Base-by-base conservation (phyloP, 331 rosid species). In the Rosa hybrid region DNA sequence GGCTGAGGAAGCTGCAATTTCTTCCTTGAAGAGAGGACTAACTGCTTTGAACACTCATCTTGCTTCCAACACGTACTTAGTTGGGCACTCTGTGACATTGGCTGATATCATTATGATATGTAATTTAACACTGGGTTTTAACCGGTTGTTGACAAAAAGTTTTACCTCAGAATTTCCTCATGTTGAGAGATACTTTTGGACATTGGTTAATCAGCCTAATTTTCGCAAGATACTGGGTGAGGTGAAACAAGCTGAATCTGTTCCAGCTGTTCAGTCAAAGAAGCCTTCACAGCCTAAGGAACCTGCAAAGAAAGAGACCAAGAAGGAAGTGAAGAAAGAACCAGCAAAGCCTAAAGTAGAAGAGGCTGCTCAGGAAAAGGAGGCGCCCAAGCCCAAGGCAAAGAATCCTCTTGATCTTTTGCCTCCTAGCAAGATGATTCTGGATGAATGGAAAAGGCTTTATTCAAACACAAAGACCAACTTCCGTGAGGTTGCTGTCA, bases 401-500 rank as follows among this genome's bases (percentile, higher is more conserved):
- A 27, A 27, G 30, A 27, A 27, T 27, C 30, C 30, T 27, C 30
- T 27, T 1, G 1, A 27, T 27, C 1, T 27, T 27, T 27, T 27
- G 30, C 1, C 30, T 27, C 30, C 30, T 27, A 27, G 30, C 30
- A 27, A 27, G 30, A 27, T 27, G 30, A 27, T 27, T 27, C 30
- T 27, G 30, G 30, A 27, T 27, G 30, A 27, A 27, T 27, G 98
- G 98, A 94, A 94, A 77, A 86, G 97, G 77, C 97, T 94, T 49
- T 94, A 94, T 80, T 94, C 97, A 1, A 94, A 92, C 90, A 92
- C 97, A 0, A 94, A 94, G 85, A 87, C 92, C 38, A 94, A 94
- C 88, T 94, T 94, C 90, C 93, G 97, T 2, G 97, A 94, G 90
- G 95, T 94, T 53, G 98, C 98, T 70, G 85, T 94, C 63, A 94